phyloP scores from a whole-genome alignment of 2,329 filamentous ascomycete genomes.

The Periconia digitata region DNA sequence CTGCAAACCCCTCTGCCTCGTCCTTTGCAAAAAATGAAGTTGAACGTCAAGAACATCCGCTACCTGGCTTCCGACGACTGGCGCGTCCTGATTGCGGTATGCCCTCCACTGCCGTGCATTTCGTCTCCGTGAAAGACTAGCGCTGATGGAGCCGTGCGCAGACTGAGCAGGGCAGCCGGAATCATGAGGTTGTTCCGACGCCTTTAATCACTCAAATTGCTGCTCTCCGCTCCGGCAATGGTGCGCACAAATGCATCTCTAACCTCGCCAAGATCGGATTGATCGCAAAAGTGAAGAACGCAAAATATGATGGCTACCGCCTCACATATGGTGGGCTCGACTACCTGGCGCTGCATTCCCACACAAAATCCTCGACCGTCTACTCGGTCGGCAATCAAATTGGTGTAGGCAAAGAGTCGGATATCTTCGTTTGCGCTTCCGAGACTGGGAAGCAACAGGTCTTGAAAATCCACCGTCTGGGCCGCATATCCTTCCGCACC shows the following conservation, averaged over 20 bases:
- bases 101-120: slow-evolving; percentile 14
- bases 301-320: slow-evolving; percentile 95
- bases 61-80: slow-evolving; percentile 93
- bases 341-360: slow-evolving; percentile 91
- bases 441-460: slow-evolving; percentile 75
- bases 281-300: slow-evolving; percentile 91
- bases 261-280: slow-evolving; percentile 87
- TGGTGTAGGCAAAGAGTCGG: slow-evolving; percentile 95
- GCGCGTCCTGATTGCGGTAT: slow-evolving; percentile 87
- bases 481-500: slow-evolving; percentile 93
- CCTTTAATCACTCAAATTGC: slow-evolving; percentile 82
- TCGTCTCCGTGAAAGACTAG: slow-evolving; percentile 38
- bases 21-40: slow-evolving; percentile 91
- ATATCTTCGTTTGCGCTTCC: slow-evolving; percentile 91
- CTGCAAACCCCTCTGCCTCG: neutral
- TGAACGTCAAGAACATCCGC: slow-evolving; percentile 90
- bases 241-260: slow-evolving; percentile 85
- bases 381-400: slow-evolving; percentile 95
- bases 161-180: slow-evolving; percentile 92
- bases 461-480: slow-evolving; percentile 93
- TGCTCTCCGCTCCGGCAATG: slow-evolving; percentile 70
- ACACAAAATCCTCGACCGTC: slow-evolving; percentile 75
- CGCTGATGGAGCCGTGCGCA: slow-evolving; percentile 47
- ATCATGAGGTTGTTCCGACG: slow-evolving; percentile 96
- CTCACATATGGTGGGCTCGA: slow-evolving; percentile 96